Base-by-base conservation (phyloP, 768 basidiomycete genomes). In the Russula virescens region DNA sequence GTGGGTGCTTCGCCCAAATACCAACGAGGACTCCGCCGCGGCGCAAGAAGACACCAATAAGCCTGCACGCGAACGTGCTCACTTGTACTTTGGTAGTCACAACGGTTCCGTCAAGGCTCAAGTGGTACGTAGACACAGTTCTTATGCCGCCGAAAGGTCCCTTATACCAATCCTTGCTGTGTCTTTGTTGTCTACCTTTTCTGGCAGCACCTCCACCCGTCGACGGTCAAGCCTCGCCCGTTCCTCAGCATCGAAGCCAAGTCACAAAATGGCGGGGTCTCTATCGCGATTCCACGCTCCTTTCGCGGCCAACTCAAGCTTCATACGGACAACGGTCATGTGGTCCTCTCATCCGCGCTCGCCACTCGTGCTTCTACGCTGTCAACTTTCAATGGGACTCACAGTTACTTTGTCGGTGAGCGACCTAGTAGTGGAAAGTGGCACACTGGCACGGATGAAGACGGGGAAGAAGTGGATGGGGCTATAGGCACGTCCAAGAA, bases 251-350 rank as follows among this genome's bases (percentile, higher is more conserved):
- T 66, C 47, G 65, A 58, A 25, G 62, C 26, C 9, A 51, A 6
- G 31, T 16, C 53, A 40, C 54, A 42, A 21, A 55, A 66, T 23
- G 63, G 63, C 19, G 16, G 49, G 18, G 46, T 60, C 14, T 1
- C 21, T 8, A 43, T 64, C 52, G 43, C 49, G 18, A 58, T 66
- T 2, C 65, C 65, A 35, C 65, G 65, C 23, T 66, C 63, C 13
- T 66, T 66, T 50, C 63, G 48, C 21, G 65, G 65, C 42, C 63
- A 66, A 23, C 50, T 66, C 3, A 65, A 31, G 9, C 58, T 66
- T 26, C 54, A 64, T 19, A 64, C 54, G 2, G 49, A 60, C 13
- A 28, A 64, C 16, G 65, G 65, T 19, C 43, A 45, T 7, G 63
- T 60, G 28, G 11, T 7, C 8, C 55, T 66, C 45, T 66, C 65